Base-by-base conservation (phyloP, 2,329 filamentous ascomycete species). In the Colletotrichum theobromicola region DNA sequence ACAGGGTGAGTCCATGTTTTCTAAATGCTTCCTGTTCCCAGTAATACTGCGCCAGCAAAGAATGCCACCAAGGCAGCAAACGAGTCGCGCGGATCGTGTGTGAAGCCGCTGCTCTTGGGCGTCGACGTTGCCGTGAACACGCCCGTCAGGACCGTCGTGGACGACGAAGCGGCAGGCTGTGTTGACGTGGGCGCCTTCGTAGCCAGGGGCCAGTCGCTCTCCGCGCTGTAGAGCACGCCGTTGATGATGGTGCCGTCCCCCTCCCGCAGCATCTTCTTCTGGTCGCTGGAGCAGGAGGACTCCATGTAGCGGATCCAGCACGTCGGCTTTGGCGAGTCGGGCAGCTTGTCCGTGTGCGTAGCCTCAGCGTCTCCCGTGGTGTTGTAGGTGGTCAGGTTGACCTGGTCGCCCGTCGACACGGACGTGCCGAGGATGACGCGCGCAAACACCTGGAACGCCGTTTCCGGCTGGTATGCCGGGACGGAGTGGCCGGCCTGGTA, bases 401-500 rank as follows among this genome's bases (percentile, higher is more conserved):
- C 85, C 2, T 83, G 77, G 58, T 88, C 86, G 35, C 93, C 91
- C 1, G 88, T 89, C 2, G 90, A 86, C 34, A 93, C 82, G 60
- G 91, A 88, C 75, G 86, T 87, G 10, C 89, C 89, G 66, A 85
- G 84, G 77, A 93, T 84, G 60, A 91, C 90, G 34, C 92, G 88
- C 32, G 90, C 88, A 78, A 93, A 93, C 50, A 93, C 83, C 76
- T 89, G 87, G 72, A 92, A 87, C 4, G 89, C 85, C 5, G 90
- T 91, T 79, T 90, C 85, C 15, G 91, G 91, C 82, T 93, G 91
- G 79, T 91, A 91, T 67, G 87, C 89, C 0, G 91, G 87, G 1
- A 92, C 88, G 66, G 91, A 88, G 78, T 94, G 92, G 2, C 93
- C 92, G 18, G 92, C 88, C 78, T 93, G 90, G 80, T 92, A 94